These are phyloP conservation scores for Epichloe baconii DNA, from an alignment of 2,329 filamentous ascomycete genomes.

Conservation along the genomic window DNA sequence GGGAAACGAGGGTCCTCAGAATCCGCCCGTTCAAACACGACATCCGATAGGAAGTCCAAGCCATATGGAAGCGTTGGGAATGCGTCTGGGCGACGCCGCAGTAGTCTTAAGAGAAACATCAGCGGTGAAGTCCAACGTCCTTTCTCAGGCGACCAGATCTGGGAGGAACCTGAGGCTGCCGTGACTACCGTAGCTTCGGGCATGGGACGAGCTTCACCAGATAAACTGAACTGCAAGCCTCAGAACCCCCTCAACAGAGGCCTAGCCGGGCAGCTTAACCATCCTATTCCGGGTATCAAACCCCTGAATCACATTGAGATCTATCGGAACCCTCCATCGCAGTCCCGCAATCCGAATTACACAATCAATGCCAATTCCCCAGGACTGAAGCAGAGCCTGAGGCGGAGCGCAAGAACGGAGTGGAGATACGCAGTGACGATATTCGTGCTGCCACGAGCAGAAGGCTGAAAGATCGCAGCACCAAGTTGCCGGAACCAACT, in stretches of 20 bases:
- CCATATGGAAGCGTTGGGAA: conserved; percentile 27
- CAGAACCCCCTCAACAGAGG: conserved; percentile 19
- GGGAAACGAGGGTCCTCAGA: conserved; percentile 17
- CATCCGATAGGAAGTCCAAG: conserved; percentile 19
- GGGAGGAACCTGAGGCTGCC: conserved; percentile 62
- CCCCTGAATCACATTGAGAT: conserved; percentile 53
- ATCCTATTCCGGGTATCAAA: conserved; percentile 20
- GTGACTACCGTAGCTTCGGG: conserved; percentile 4
- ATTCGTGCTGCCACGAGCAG: conserved; percentile 86
- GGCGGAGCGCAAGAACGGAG: conserved; percentile 56
- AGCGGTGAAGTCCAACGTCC: conserved; percentile 54
- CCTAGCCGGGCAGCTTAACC: conserved; percentile 27
- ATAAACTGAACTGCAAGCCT: conserved; percentile 21
- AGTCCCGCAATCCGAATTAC: conserved; percentile 72
- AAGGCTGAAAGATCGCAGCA: conserved; percentile 71
- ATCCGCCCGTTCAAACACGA: conserved; percentile 8
- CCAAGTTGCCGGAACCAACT: conserved; percentile 75
- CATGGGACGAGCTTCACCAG: conserved; percentile 20
- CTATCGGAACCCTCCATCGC: conserved; percentile 68
- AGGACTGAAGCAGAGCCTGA: conserved; percentile 24
- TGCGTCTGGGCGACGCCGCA: conserved; percentile 39
- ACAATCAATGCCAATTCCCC: conserved; percentile 45
- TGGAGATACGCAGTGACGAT: conserved; percentile 76
- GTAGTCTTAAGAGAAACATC: conserved; percentile 54
- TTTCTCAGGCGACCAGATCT: conserved; percentile 71